Evolutionary conservation across 2,329 filamentous ascomycete genomes (phyloP), one percentile per base, ranked within the genome.

Genomic region (Penicillium sp.): DNA sequence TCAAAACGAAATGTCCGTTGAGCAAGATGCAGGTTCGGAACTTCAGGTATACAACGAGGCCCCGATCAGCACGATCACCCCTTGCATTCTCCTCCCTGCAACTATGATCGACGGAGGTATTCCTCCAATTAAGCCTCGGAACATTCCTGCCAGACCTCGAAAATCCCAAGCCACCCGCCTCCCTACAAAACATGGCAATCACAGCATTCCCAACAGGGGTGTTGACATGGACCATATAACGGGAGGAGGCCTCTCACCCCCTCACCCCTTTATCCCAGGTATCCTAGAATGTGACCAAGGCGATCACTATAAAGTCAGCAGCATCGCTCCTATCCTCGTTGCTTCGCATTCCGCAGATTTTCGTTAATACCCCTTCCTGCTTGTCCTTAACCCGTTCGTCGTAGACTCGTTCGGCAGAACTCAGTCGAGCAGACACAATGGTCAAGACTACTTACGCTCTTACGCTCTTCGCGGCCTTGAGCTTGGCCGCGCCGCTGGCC

Each of bases 381-480:
- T 53, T 38, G 33, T 9, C n/a, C 15, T 15, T 44, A 8, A 46
- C 45, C 29, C 35, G 55, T 59, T 38, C 54, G 56, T 37, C 52
- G 45, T 32, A 54, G 42, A 45, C 42, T 59, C 55, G 9, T 55
- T 58, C 32, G 40, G n/a, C 24, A 33, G 24, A n/a, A 24, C 18
- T 29, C 15, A 47, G 6, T 25, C 10, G n/a, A 31, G 4, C 28
- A 35, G 37, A 40, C 47, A 60, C 29, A 6, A 60, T 61, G 59
- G 59, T 61, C 2, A 61, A 61, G 43, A 50, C 56, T 40, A 58
- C 54, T n/a, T 59, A 59, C 12, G 57, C 54, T 18, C 47, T 61
- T 5, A 56, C 57, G 35, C 53, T 61, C 18, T 60, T 60, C 37
- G 57, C 51, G n/a, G 59, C 59, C n/a, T 37, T 57, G 51, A 58